Conservation (phyloP, 2,329 filamentous ascomycete species). For the Macrophomina pseudophaseolina region DNA sequence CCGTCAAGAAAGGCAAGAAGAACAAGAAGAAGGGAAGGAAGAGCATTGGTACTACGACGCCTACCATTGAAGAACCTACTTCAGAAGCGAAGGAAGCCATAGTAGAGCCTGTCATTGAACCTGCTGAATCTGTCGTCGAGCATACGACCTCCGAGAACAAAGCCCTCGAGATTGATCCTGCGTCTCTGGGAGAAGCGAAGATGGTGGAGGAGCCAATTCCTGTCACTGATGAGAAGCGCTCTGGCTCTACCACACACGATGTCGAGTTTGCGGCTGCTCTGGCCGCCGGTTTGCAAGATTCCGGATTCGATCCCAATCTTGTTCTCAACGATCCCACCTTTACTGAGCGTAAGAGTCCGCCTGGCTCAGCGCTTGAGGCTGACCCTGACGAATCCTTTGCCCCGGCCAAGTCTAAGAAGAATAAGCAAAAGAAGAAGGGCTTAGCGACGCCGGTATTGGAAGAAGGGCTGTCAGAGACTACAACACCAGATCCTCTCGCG, state of each 20-base stretch:
- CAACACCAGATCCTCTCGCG: constrained; percentile 29
- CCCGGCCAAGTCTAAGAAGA: constrained; percentile 32
- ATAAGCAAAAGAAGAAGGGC: constrained; percentile 35
- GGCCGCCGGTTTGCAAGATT: constrained; percentile 52
- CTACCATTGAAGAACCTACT: background rate
- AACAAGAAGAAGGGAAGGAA: constrained; percentile 41
- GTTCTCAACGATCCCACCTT: constrained; percentile 50
- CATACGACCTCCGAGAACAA: background rate
- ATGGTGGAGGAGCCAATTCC: background rate
- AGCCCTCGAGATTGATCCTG: background rate
- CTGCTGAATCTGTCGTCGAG: background rate
- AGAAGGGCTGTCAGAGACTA: background rate
- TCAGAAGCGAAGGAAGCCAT: background rate
- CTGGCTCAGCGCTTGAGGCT: constrained; percentile 36
- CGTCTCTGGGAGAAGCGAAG: background rate
- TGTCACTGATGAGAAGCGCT: constrained; percentile 22
- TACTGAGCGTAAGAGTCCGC: constrained; percentile 39
- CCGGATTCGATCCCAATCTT: constrained; percentile 52
- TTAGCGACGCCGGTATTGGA: background rate
- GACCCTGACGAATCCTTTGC: constrained; percentile 31
- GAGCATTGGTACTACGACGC: constrained; percentile 30
- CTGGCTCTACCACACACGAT: constrained; percentile 40
- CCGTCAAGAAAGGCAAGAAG: constrained; percentile 42
- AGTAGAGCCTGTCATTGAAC: background rate
- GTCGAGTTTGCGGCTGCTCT: constrained; percentile 56